Base-by-base conservation (phyloP, 2,329 filamentous ascomycete genomes). In the Cercospora janseana region DNA sequence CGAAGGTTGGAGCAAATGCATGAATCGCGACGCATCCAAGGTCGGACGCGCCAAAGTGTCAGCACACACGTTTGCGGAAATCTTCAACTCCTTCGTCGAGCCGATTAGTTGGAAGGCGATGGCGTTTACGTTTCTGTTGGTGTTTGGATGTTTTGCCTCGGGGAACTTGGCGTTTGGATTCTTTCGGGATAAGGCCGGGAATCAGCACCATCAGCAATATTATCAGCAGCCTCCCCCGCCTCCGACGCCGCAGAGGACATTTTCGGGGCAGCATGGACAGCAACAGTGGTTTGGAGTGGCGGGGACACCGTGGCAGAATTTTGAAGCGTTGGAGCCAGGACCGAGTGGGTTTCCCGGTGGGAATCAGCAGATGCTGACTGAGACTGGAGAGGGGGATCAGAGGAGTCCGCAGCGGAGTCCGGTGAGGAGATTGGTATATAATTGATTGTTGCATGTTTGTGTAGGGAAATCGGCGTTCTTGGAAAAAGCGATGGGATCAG, bases 41-140 rank as follows among this genome's bases (percentile, higher is more conserved):
- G 82, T 95, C 49, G 90, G 88, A 59, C 79, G 85, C 28, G 86
- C 92, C 32, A 86, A 85, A 62, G 82, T 95, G 29, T 88, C 86
- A 13, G 91, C 89, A 4, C 86, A 88, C 64, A 93, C 91, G 20
- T 87, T 96, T 65, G 92, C 92, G 1, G 83, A 89, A 64, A 95
- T 98, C 31, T 85, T 97, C 69, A 96, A 97, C 67, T 86, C 86
- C 63, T 96, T 97, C 68, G 85, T 95, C 4, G 89, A 95, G 61
- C 84, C 88, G 4, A 91, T 97, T 69, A 89, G 86, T 57, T 86
- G 88, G 70, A 96, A 96, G 70, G 80, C 83, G 8, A 84, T 87
- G 76, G 81, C 83, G 65, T 78, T 78, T 64, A 71, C 71, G 20
- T 66, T 70, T 29, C 55, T 75, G 42, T 49, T 78, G 45, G 67